phyloP scores from a whole-genome alignment of 805 yeast genomes.

The Debaryomyces prosopidis region DNA sequence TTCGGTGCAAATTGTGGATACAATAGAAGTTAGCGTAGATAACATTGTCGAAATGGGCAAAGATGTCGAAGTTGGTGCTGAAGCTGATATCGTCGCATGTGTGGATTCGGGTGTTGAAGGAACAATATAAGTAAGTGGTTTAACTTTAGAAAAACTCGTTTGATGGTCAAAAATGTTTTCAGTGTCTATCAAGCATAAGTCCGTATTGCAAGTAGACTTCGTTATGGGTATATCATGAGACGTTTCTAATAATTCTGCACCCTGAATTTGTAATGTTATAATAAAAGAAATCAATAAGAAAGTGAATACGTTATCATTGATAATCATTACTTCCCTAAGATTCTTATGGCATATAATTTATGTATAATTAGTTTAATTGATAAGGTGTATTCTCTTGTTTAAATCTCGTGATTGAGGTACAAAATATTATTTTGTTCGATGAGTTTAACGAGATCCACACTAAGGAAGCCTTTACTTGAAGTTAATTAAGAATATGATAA shows the following conservation, averaged over 20 bases:
- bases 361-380: too few relatives aligned
- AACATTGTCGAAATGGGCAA: too few relatives aligned
- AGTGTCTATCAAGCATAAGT: not conserved
- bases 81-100: too few relatives aligned
- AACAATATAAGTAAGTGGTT: too few relatives aligned
- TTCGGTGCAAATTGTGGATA: too few relatives aligned
- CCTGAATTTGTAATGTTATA: not conserved
- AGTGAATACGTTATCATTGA: not conserved
- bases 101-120: too few relatives aligned
- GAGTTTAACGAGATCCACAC: not conserved
- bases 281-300: not conserved
- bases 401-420: not conserved
- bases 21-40: too few relatives aligned
- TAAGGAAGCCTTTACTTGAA: not conserved
- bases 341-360: not conserved
- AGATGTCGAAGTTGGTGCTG: too few relatives aligned
- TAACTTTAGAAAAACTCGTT: too few relatives aligned
- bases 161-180: too few relatives aligned
- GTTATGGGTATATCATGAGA: not conserved
- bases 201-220: not conserved
- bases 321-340: not conserved
- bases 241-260: not conserved
- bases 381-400: not conserved
- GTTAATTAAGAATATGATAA: constrained; percentile 16
- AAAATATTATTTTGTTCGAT: not conserved